Base-by-base conservation (phyloP, 495 filamentous ascomycete species). In the Letharia columbiana region DNA sequence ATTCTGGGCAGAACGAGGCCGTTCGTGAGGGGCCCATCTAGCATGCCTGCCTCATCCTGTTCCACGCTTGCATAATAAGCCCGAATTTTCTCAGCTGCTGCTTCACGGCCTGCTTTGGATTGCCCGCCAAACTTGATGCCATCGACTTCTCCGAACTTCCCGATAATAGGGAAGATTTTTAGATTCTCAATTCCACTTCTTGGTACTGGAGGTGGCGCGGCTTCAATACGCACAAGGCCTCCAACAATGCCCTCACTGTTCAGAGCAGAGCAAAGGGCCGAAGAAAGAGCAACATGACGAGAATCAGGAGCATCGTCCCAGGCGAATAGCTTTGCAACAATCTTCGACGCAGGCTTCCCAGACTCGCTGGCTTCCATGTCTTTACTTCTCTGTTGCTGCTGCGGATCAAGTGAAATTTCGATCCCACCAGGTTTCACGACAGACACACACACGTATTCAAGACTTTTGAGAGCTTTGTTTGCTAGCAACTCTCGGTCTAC, bases 241-340 rank as follows among this genome's bases (percentile, higher is more conserved):
- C 94, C 94, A 31, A 96, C 89, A 35, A 96, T 80, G 5, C 84
- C 86, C 47, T 84, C 77, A 39, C 84, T 84, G 13, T 85, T 83
- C 41, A 98, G 81, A 6, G 87, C 81, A 10, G 83, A 83, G 71
- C 89, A 92, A 11, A 98, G 76, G 5, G 86, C 72, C 3, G 86
- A 82, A 17, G 94, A 97, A 41, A 98, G 80, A 23, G 88, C 89
- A 66, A 82, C 82, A 65, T 93, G 91, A 60, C 85, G 84, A 37
- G 82, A 84, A 70, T 95, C 89, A 5, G 93, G 92, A 1, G 91
- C 89, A 71, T 95, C 89, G 44, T 92, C 84, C 95, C 95, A 98
- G 1, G 83, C 75, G 59, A 83, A 73, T 7, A 96, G 71, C 61
- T 83, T 85, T 37, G 92, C 92, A 23, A 97, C 82, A 7, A 98